Percentiles rank a stretch among this genome's conserved stretches.
Conservation (phyloP, 441 rosid genomes). For the Gossypium schwendimanii region DNA sequence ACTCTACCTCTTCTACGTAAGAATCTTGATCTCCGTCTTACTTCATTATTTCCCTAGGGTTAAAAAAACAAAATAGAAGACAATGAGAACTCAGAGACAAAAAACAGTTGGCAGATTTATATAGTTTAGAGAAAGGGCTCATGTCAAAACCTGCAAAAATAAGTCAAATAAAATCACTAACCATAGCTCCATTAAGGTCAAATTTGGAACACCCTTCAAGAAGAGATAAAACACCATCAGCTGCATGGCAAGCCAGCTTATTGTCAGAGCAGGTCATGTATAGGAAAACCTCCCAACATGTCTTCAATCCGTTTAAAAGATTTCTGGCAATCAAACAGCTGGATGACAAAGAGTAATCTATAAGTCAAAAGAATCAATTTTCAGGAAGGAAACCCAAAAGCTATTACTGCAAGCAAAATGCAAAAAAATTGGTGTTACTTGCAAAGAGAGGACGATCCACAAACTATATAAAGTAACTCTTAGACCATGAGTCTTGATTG, state of each 20-base stretch:
- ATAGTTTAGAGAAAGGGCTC: background rate
- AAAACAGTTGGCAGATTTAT: background rate
- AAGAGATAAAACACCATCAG: constrained; percentile 53
- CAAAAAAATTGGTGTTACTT: background rate
- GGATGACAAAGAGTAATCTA: constrained; percentile 18
- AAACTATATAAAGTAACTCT: background rate
- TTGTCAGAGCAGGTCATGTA: constrained; percentile 70
- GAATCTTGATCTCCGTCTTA: constrained; percentile 87
- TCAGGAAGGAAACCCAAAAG: background rate
- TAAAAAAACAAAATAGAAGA: background rate
- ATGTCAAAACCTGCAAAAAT: background rate
- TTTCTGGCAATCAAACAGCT: constrained; percentile 92
- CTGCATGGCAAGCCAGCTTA: constrained; percentile 51
- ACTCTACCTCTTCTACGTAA: constrained; percentile 91
- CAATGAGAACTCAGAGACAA: background rate
- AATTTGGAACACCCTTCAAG: constrained; percentile 78
- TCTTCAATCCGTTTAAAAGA: constrained; percentile 82
- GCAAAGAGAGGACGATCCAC: background rate
- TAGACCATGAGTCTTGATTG: background rate
- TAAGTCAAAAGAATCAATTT: constrained; percentile 9
- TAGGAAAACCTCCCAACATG: constrained; percentile 88
- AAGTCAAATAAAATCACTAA: constrained; percentile 26
- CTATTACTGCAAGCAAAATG: background rate
- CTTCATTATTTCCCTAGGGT: constrained; percentile 64
- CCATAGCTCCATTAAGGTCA: constrained; percentile 70